Base-by-base conservation (phyloP, 202 grass and related monocot genomes). In the Tripidium arundinaceum region DNA sequence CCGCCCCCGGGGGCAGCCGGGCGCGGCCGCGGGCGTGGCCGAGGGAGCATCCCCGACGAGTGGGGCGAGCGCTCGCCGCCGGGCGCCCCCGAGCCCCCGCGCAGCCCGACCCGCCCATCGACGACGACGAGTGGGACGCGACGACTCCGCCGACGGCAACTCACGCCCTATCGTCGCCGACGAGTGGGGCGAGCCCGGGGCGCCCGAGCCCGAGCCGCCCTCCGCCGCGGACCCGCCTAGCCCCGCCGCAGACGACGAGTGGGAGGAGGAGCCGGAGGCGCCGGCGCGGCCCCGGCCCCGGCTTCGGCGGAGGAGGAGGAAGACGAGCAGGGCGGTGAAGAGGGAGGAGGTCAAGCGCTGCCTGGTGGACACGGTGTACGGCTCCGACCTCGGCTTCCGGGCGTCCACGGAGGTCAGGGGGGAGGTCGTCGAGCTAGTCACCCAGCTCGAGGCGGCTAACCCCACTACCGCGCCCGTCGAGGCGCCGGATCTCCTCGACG, bases 391-490 rank as follows among this genome's bases (percentile, higher is more conserved):
- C 18, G 94, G 94, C 15, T 87, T 94, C 74, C 75, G 88, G 38
- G 86, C 92, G 58, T 94, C 94, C 33, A 11, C 88, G 39, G 92
- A 94, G 79, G 76, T 84, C 41, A 94, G 94, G 55, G 94, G 85
- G 34, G 94, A 94, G 89, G 82, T 94, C 59, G 65, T 89, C 65
- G 94, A 98, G 87, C 85, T 98, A 57, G 83, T 98, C 24, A 92
- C 79, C 86, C 91, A 98, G 74, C 86, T 94, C 66, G 94, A 98
- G 87, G 83, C 86, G 2, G 19, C 31, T 8, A 98, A 98, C 70
- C 94, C 92, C 8, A 93, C 87, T 39, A 60, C 76, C 13, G 88
- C 88, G 1, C 90, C 94, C 7, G 81, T 87, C 11, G 78, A 94
- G 79, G 74, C 82, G n/a, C 79, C 91, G 2, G 84, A 92, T 31